A percentile compares a stretch with the other conserved stretches of the same genome.
Evolutionary conservation across 352 stramenopile species (phyloP).

Genomic region (Phytophthora parvispora): DNA sequence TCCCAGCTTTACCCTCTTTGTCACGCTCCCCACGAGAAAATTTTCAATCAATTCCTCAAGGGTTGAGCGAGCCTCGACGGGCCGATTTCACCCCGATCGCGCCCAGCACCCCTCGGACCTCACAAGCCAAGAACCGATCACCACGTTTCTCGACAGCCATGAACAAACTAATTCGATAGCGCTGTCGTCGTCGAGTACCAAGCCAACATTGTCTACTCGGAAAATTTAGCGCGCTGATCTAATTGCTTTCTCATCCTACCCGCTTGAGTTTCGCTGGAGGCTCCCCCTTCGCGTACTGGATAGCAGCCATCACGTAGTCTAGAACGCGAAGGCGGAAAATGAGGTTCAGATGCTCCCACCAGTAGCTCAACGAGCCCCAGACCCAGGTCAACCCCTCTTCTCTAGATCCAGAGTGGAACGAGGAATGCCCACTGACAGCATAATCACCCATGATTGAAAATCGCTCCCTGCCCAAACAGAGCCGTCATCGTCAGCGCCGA

Average conservation of each 20-base stretch:
- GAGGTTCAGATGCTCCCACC: slow-evolving; percentile 77
- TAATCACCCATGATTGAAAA: slow-evolving; percentile 85
- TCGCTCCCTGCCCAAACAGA: slow-evolving; percentile 53
- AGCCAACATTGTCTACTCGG: background rate
- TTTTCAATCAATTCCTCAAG: slow-evolving; percentile 19
- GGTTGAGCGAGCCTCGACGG: slow-evolving; percentile 17
- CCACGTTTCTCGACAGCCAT: slow-evolving; percentile 51
- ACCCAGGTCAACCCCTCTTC: slow-evolving; percentile 9
- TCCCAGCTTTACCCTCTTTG: slow-evolving; percentile 33
- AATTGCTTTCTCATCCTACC: slow-evolving; percentile 34
- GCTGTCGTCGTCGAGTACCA: background rate
- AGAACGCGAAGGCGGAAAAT: slow-evolving; percentile 66
- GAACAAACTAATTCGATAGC: slow-evolving; percentile 59
- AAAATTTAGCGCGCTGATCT: no score
- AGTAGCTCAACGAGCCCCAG: slow-evolving; percentile 51
- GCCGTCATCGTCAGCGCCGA: slow-evolving; percentile 1
- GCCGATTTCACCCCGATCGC: slow-evolving; percentile 41
- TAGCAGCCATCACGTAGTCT: slow-evolving; percentile 57
- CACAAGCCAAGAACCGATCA: slow-evolving; percentile 59
- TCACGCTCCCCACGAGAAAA: slow-evolving; percentile 21
- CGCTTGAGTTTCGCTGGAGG: slow-evolving; percentile 51
- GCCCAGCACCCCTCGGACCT: slow-evolving; percentile 48
- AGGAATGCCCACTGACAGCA: slow-evolving; percentile 68
- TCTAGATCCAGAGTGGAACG: slow-evolving; percentile 40
- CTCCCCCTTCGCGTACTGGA: slow-evolving; percentile 51